Base-by-base conservation (phyloP, 1,284 basidiomycete species). In the Trametes pubescens region DNA sequence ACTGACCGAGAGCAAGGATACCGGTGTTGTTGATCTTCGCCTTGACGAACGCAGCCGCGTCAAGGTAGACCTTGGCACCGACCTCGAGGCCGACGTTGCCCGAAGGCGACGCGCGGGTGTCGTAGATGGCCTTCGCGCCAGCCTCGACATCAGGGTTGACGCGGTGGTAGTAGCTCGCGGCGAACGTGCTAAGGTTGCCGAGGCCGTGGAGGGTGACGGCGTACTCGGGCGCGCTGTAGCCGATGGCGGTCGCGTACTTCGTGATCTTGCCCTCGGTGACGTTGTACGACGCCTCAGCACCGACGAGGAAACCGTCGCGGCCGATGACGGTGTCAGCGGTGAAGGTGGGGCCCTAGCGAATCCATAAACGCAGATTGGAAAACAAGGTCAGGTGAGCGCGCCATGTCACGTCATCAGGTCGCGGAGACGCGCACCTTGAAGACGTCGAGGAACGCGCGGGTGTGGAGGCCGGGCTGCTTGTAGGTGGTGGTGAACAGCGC, bases 11-110 rank as follows among this genome's bases (percentile, higher is more conserved):
- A 73, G 88, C 91, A 70, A 98, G 86, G 75, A 96, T 86, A 85
- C 96, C 96, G 69, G 89, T 80, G 84, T 97, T 97, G 90, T 98
- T 98, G 84, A 99, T 97, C 89, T 99, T 99, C 74, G 95, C 94
- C 88, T 99, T 98, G 84, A 98, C 86, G 76, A 95, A 98, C 24
- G 95, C 92, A 72, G 95, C 90, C 61, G 86, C 81, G 83, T 98
- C 95, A 69, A 97, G 90, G 83, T 91, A 92, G 91, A 92, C 90
- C 88, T 99, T 99, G 77, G 94, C 89, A 76, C 97, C 97, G 70
- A 99, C 96, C 83, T 99, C 97, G 75, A 99, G 88, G 69, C 87
- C 88, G 77, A 99, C 94, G 60, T 61, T 65, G 80, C 91, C 91
- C 69, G 90, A 88, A 71, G 93, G 89, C 72, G 94, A 92, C 64